These are phyloP conservation scores for Venturia asperata DNA, from an alignment of 2,329 filamentous ascomycete species.

Conservation along the genomic window DNA sequence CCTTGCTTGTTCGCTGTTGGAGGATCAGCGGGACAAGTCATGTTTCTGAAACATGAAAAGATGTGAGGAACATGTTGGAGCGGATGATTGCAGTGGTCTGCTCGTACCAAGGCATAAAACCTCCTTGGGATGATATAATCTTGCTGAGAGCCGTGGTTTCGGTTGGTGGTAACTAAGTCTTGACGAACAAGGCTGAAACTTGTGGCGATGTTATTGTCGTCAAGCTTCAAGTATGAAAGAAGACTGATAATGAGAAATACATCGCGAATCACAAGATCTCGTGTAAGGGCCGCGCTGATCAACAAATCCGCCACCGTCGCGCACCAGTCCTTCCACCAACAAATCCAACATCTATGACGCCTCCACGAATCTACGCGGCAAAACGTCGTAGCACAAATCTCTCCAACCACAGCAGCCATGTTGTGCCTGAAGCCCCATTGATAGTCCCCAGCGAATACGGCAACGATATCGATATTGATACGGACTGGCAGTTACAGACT, in stretches of 20 bases:
- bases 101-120: too few species aligned
- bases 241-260: too few species aligned
- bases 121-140: too few species aligned
- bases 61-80: too few species aligned
- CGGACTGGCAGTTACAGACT: neutral
- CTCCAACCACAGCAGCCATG: neutral
- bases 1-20: too few species aligned
- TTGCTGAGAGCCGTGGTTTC: too few species aligned
- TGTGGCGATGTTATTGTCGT: neutral
- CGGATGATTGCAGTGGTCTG: too few species aligned
- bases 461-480: conserved; percentile 1
- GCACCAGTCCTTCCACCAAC: neutral
- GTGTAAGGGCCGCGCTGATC: neutral
- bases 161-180: too few species aligned
- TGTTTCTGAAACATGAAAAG: too few species aligned
- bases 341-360: conserved; percentile 8
- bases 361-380: conserved; percentile 10
- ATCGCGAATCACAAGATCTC: conserved; percentile 13
- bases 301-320: neutral
- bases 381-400: conserved; percentile 1
- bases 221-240: neutral
- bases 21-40: too few species aligned
- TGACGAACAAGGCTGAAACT: neutral
- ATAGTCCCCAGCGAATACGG: neutral
- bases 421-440: neutral